Conservation (phyloP, 2,329 filamentous ascomycete species). For the Alternaria rosae region DNA sequence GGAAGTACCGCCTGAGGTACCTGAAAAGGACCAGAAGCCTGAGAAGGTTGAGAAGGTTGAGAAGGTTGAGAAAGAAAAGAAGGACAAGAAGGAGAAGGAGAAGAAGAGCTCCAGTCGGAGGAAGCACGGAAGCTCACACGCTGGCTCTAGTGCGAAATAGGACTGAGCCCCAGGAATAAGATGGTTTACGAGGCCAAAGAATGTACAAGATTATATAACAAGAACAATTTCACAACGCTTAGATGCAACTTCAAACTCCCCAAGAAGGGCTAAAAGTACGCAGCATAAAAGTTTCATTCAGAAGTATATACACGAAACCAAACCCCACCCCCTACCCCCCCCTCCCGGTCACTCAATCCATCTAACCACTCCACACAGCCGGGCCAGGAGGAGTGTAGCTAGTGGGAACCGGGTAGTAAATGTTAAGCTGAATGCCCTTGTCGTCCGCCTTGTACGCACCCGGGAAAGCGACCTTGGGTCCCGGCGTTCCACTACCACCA, state of each 20-base stretch:
- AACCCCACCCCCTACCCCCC: background rate
- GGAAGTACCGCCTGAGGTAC: conserved; percentile 1
- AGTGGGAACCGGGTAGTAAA: conserved; percentile 35
- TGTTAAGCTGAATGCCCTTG: conserved; percentile 37
- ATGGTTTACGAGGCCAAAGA: conserved; percentile 1
- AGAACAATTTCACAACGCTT: background rate
- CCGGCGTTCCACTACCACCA: conserved; percentile 46
- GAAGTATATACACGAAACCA: background rate
- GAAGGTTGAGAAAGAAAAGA: conserved; percentile 5
- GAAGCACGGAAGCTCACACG: conserved; percentile 16
- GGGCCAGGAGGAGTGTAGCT: conserved; percentile 31
- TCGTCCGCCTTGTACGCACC: conserved; percentile 43
- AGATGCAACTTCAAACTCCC: background rate
- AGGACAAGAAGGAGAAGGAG: conserved; percentile 11
- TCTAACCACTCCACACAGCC: conserved; percentile 28
- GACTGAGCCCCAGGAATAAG: background rate
- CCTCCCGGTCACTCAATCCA: background rate
- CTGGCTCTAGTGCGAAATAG: conserved; percentile 14
- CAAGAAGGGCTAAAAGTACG: background rate
- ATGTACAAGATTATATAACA: conserved; percentile 5
- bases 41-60: background rate
- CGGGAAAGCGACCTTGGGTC: conserved; percentile 50
- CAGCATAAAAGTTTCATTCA: background rate
- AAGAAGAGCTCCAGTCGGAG: conserved; percentile 17
- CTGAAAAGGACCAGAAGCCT: background rate